Evolutionary conservation across 1,284 basidiomycete species (phyloP), one percentile per base, ranked within the genome.

Genomic region (Heterobasidion occidentale): DNA sequence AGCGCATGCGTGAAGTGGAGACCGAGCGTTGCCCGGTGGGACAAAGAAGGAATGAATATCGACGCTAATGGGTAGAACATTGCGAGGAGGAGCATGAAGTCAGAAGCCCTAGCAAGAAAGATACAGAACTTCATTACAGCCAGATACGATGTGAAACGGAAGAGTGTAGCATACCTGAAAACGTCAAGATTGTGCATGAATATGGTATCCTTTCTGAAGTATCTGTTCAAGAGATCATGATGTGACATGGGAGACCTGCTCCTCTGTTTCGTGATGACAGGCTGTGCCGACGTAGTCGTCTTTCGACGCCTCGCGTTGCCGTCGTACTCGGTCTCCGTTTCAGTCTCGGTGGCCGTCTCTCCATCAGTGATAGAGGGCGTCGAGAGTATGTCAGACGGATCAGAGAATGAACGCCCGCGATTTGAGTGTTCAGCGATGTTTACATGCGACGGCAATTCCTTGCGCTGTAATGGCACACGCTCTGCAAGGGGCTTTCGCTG

Each of bases 161-260:
- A 3, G 12, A 20, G 46, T 51, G 4, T 15, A 15, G 35, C 79
- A 58, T 63, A 92, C 92, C 93, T 78, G 66, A 98, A 79, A 7
- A 91, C 65, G 69, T 99, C 96, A 27, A 97, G 66, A 67, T 97
- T 92, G 50, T 80, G 77, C 56, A 97, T 74, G 27, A 94, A 78
- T 14, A 98, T 81, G 1, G 85, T 79, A 65, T 98, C 96, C 60
- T 93, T 85, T 59, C 90, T 78, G 77, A 98, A 98, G 71, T 94
- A 98, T 63, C 85, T 84, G 70, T 93, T 86, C 62, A 94, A 77
- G 36, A 99, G 75, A 67, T 98, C 96, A 70, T 98, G 94, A 63
- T 94, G 86, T 2, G 90, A 86, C 6, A 57, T 35, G 46, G 63
- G 61, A 36, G 56, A 63, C 45, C 54, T 56, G 59, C 49, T 61